Base-by-base conservation (phyloP, 108 stramenopile species). In the Licmophora abbreviata region DNA sequence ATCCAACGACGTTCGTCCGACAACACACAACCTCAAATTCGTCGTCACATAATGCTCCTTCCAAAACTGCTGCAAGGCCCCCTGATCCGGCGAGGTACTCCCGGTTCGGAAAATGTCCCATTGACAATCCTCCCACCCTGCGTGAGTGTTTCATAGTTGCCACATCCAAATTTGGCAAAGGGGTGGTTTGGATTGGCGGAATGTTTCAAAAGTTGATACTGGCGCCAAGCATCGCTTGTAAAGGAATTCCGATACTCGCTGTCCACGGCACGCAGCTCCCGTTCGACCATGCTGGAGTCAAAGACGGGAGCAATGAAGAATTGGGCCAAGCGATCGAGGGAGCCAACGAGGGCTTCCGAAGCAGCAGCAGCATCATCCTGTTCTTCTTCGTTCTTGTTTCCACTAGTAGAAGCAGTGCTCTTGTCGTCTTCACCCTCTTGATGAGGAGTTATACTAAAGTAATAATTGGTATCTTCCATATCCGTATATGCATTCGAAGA, bases 281-380 rank as follows among this genome's bases (percentile, higher is more conserved):
- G 74, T 29, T 89, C 95, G 11, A 92, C 79, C 69, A 88, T 83
- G 32, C 64, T 58, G 38, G 65, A 54, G 17, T 83, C 81, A 67
- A 99, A 97, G 3, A 75, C 53, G n/a, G 99, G 99, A 3, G 78
- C 48, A n/a, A 94, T 76, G 59, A 99, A 99, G 64, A 99, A 99
- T 51, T 92, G 89, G 4, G 94, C 73, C 42, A 98, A 91, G 26
- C 93, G 74, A 63, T 99, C 97, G 48, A 99, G 58, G 25, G 88
- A 94, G 1, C 89, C 95, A 18, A 63, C 35, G 14, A 97, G 59
- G 14, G 71, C 81, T 21, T 74, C 74, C 20, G 78, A 73, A 9
- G 74, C 56, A 0, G 34, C 38, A 21, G 51, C 60, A n/a, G 51
- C 51, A 31, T 29, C 50, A 55, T 51, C 59, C 35, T 8, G 33